Percentiles rank a stretch among this genome's conserved stretches.
Conservation (phyloP, 1,284 basidiomycete genomes). For the Cutaneotrichosporon sp. region DNA sequence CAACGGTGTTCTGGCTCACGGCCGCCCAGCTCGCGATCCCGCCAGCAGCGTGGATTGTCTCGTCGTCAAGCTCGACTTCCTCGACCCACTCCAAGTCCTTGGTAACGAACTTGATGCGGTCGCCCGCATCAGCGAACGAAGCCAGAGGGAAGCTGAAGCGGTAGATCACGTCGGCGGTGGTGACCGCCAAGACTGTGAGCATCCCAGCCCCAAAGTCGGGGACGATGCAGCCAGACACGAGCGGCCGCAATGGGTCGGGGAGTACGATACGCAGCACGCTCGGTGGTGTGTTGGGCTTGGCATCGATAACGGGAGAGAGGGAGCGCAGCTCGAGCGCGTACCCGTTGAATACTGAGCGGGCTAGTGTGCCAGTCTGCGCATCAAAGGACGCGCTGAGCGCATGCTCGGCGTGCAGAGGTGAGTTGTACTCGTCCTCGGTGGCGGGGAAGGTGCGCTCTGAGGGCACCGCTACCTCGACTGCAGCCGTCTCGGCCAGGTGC, state of each 20-base stretch:
- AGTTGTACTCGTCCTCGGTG: slow-evolving; percentile 51
- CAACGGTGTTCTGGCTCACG: slow-evolving; percentile 67
- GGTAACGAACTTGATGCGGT: slow-evolving; percentile 35
- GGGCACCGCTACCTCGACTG: slow-evolving; percentile 34
- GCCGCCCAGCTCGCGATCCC: slow-evolving; percentile 61
- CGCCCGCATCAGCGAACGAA: slow-evolving; percentile 26
- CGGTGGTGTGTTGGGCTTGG: slow-evolving; percentile 45
- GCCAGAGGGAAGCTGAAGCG: slow-evolving; percentile 64
- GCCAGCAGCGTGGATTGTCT: slow-evolving; percentile 31
- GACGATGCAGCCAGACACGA: slow-evolving; percentile 58
- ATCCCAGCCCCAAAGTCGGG: slow-evolving; percentile 60
- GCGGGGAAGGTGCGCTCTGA: slow-evolving; percentile 57
- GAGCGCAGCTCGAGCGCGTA: slow-evolving; percentile 73
- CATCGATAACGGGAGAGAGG: slow-evolving; percentile 55
- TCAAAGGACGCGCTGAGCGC: slow-evolving; percentile 66
- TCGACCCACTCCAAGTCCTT: slow-evolving; percentile 40
- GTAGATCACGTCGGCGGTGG: slow-evolving; percentile 70
- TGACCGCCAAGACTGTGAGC: slow-evolving; percentile 70
- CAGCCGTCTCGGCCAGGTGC: slow-evolving; percentile 33
- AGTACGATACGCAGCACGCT: slow-evolving; percentile 72
- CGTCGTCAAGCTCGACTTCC: slow-evolving; percentile 42
- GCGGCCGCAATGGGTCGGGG: slow-evolving; percentile 64
- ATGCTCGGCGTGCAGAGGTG: slow-evolving; percentile 68
- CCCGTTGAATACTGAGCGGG: slow-evolving; percentile 72
- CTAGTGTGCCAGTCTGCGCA: slow-evolving; percentile 64